Evolutionary conservation across 495 filamentous ascomycete genomes (phyloP).

Genomic region (Sordaria brevicollis): DNA sequence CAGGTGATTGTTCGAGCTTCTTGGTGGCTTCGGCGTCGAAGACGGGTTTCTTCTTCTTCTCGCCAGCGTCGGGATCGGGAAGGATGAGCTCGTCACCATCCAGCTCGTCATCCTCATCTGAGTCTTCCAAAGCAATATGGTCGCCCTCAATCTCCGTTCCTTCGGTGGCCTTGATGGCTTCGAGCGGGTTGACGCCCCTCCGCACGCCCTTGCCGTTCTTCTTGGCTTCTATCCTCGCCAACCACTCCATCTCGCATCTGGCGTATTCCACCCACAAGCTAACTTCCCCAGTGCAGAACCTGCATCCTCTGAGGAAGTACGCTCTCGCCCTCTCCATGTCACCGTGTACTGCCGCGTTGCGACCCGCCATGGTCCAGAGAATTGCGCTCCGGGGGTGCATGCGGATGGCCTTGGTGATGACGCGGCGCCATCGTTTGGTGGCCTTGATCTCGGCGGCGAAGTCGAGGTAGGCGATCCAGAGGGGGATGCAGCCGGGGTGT

Average conservation of each 20-base stretch:
- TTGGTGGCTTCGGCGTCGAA: conserved; percentile 49
- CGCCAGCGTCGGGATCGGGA: conserved; percentile 25
- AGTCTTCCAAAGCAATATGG: conserved; percentile 25
- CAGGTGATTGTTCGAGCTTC: conserved; percentile 65
- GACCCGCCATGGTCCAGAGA: conserved; percentile 80
- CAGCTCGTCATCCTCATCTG: conserved; percentile 29
- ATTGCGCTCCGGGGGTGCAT: conserved; percentile 76
- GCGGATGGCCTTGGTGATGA: conserved; percentile 67
- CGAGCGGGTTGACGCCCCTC: conserved; percentile 24
- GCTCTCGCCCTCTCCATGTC: conserved; percentile 74
- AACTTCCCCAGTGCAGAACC: conserved; percentile 68
- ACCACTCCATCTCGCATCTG: conserved; percentile 84
- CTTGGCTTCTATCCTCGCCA: conserved; percentile 67
- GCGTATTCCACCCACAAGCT: conserved; percentile 82
- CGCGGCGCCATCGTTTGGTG: conserved; percentile 65
- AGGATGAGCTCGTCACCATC: conserved; percentile 33
- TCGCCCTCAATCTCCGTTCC: conserved; percentile 18
- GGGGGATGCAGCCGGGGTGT: conserved; percentile 66
- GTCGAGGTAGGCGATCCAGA: conserved; percentile 92
- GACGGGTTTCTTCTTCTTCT: conserved; percentile 19
- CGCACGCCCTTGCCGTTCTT: conserved; percentile 51
- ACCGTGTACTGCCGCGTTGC: conserved; percentile 60
- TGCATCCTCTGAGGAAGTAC: conserved; percentile 79
- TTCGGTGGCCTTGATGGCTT: conserved; percentile 30
- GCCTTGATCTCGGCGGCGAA: conserved; percentile 69